Evolutionary conservation across 2,329 filamentous ascomycete genomes (phyloP), one percentile per base, ranked within the genome.

Genomic region (Exophiala sideris): DNA sequence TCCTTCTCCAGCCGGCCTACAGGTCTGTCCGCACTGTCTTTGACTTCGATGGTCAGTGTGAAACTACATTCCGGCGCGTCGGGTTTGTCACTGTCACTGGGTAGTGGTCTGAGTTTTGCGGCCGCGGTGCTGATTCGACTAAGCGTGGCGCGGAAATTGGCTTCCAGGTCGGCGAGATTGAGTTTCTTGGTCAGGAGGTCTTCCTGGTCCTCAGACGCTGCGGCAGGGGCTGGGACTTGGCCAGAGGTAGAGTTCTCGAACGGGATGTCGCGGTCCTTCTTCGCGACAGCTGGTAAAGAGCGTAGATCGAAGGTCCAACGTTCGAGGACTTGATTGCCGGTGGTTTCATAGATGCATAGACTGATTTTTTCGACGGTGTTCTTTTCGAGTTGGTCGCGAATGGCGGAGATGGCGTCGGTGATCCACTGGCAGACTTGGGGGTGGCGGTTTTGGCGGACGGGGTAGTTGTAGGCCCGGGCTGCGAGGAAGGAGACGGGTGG

Each of bases 381-480:
- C 68, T 76, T 79, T 45, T 87, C 78, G 34, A 96, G 78, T 72
- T 95, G 87, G 3, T 76, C 77, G 56, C 82, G 78, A 18, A 91
- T 81, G 34, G 89, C 87, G 58, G 84, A 76, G 39, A 94, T 82
- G 61, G 91, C 89, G 68, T 94, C 88, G 67, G 79, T 82, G 71
- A 96, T 84, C 88, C 91, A 96, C 65, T 83, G 76, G 77, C 89
- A 95, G 60, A 96, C 87, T 63, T 83, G 82, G 0, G 91, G 89
- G 70, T 96, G 91, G 54, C 91, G 87, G 56, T 84, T 92, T 69
- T 96, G 91, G 64, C 88, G 86, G 42, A 95, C 87, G 29, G 89
- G 81, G 54, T 90, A 85, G 73, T 92, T 91, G 77, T 91, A 91
- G 65, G 89, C 90, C 60, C 87, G 83, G 36, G 86, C 82, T 39